A percentile compares a stretch with the other conserved stretches of the same genome.
phyloP scores from a whole-genome alignment of 2,329 filamentous ascomycete species.

The Westerdykella aurantiaca region DNA sequence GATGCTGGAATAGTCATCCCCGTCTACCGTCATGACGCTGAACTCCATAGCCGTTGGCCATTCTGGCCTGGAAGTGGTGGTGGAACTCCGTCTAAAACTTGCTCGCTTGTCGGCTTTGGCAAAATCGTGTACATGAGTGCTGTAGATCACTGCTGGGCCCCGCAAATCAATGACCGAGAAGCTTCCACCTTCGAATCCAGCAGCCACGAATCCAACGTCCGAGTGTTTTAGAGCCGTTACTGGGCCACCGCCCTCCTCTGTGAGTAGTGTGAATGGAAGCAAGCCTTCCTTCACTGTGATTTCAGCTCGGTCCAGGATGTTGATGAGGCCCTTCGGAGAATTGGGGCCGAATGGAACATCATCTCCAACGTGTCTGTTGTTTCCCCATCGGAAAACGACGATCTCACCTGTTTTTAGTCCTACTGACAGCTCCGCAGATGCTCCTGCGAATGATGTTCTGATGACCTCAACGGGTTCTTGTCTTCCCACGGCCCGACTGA shows the following conservation, averaged over 20 bases:
- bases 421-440: conserved; percentile 76
- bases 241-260: conserved; percentile 74
- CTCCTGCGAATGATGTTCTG: conserved; percentile 71
- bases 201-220: conserved; percentile 87
- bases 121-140: conserved; percentile 66
- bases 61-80: conserved; percentile 51
- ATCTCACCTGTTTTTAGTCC: conserved; percentile 81
- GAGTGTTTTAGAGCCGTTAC: conserved; percentile 76
- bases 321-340: conserved; percentile 53
- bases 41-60: conserved; percentile 83
- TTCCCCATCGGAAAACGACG: conserved; percentile 81
- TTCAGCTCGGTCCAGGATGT: conserved; percentile 69
- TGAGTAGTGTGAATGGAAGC: conserved; percentile 71
- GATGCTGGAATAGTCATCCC: conserved; percentile 93
- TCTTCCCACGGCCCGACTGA: conserved; percentile 75
- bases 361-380: conserved; percentile 65
- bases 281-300: conserved; percentile 70
- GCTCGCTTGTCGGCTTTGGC: conserved; percentile 68
- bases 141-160: conserved; percentile 78
- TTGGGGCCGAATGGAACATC: conserved; percentile 52
- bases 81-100: conserved; percentile 59
- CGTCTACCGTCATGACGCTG: conserved; percentile 81
- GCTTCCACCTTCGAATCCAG: conserved; percentile 76
- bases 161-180: conserved; percentile 81
- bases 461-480: conserved; percentile 71